These are phyloP conservation scores for Wickerhamiella infanticola DNA, from an alignment of 1,139 yeast species.

Conservation along the genomic window DNA sequence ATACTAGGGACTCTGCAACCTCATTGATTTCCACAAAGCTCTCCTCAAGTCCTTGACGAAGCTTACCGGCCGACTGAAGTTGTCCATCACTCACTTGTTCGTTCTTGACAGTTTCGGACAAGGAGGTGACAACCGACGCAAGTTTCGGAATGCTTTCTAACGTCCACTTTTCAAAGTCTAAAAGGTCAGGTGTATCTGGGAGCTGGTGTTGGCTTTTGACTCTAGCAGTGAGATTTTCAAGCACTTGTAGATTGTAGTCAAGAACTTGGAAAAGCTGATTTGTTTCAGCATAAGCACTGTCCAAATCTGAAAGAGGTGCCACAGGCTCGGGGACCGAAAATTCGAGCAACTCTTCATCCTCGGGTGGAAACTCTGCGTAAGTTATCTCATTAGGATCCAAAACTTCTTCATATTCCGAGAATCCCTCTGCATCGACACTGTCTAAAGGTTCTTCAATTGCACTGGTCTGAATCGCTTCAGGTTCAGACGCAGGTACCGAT, in stretches of 20 bases:
- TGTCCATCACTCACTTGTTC: neutral
- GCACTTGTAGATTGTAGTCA: conserved; percentile 10
- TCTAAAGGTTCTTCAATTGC: neutral
- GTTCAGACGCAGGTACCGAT: too few relatives aligned
- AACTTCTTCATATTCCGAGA: neutral
- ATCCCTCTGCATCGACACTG: neutral
- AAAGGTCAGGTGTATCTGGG: neutral
- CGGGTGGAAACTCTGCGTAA: neutral
- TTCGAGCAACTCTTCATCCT: neutral
- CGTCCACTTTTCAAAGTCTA: conserved; percentile 1
- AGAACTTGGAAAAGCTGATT: conserved; percentile 12
- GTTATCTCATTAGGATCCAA: neutral
- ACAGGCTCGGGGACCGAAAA: neutral
- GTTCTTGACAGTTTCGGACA: neutral
- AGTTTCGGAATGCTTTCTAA: neutral
- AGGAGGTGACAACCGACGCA: neutral
- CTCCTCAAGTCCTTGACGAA: neutral
- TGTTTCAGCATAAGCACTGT: conserved; percentile 10
- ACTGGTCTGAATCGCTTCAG: too few relatives aligned
- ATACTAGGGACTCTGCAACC: neutral
- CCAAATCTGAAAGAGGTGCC: conserved; percentile 6
- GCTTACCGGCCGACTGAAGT: neutral
- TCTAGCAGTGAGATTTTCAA: conserved; percentile 1
- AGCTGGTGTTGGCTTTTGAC: neutral
- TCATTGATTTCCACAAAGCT: neutral